Base-by-base conservation (phyloP, 257 asterid genomes). In the Solanum lignicaule region DNA sequence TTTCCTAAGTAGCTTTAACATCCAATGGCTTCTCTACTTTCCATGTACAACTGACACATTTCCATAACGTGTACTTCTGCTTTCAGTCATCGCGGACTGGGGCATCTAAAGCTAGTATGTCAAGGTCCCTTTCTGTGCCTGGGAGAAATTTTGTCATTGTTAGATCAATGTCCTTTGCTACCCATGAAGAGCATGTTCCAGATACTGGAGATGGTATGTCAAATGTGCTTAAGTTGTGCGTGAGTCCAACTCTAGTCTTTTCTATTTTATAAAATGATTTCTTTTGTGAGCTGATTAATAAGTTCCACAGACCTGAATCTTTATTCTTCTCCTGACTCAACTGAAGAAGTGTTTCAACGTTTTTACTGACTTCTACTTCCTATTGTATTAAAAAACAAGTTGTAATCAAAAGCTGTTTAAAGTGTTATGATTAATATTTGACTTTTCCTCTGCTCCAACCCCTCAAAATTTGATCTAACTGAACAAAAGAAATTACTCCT, bases 101-200 rank as follows among this genome's bases (percentile, higher is more conserved):
- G 79, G 78, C 92, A 41, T 69, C 95, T 86, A 88, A 88, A 81
- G 90, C 90, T 89, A 62, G 92, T 55, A 94, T 94, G 74, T 89
- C 96, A n/a, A 95, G 99, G 93, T 97, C 99, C 20, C 95, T 94
- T 27, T 97, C 99, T 73, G 94, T 93, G 68, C 98, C 98, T 9
- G 95, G 94, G 89, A 93, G 92, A 90, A 94, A 88, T 84, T 33
- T 88, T 68, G 87, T 97, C 76, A 96, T 97, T 66, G 94, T 97
- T 69, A 93, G 99, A 91, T 94, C 98, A 69, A 60, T 91, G 71
- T 96, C 98, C 66, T 94, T 95, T 88, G 89, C 94, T 72, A 83
- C 91, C 86, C 91, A 92, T 5, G 95, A 91, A 91, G 93, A 89
- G 90, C 91, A 89, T 84, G 90, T 88, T 91, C 88, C 94, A 60